Conservation (phyloP, 257 asterid species). For the Rehmannia glutinosa region DNA sequence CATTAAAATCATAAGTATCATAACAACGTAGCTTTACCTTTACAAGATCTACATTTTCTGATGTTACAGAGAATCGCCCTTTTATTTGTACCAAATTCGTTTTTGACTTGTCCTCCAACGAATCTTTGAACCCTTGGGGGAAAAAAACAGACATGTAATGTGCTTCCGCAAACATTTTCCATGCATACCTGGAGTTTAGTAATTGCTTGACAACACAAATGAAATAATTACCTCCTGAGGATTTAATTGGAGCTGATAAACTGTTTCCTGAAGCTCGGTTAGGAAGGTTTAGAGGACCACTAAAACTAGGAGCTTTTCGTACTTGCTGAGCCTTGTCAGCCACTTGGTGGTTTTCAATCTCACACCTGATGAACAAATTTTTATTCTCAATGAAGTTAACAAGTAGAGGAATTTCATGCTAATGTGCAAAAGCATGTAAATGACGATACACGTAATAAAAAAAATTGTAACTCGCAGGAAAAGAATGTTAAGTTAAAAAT, state of each 20-base stretch:
- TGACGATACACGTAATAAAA: not conserved
- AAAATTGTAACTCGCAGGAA: constrained; percentile 5
- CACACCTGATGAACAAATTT: constrained; percentile 51
- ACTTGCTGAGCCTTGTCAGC: constrained; percentile 56
- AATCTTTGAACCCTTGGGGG: constrained; percentile 68
- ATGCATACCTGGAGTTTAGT: not conserved
- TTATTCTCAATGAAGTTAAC: constrained; percentile 14
- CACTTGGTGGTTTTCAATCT: constrained; percentile 53
- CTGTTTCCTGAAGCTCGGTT: constrained; percentile 98
- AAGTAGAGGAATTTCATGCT: constrained; percentile 11
- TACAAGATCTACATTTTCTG: constrained; percentile 96
- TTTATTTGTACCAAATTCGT: constrained; percentile 88
- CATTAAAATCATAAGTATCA: constrained; percentile 11
- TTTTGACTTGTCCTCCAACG: constrained; percentile 84
- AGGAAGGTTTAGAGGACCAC: constrained; percentile 96
- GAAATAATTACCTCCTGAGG: constrained; percentile 76
- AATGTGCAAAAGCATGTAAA: constrained; percentile 14
- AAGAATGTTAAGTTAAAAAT: constrained; percentile 1
- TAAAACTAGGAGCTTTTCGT: constrained; percentile 84
- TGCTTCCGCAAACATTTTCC: constrained; percentile 3
- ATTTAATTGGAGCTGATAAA: constrained; percentile 96
- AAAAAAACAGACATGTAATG: constrained; percentile 8
- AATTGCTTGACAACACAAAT: constrained; percentile 16
- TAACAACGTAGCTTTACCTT: constrained; percentile 51
- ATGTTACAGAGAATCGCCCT: constrained; percentile 98